Base-by-base conservation (phyloP, 2,329 filamentous ascomycete genomes). In the Fusarium sp. region DNA sequence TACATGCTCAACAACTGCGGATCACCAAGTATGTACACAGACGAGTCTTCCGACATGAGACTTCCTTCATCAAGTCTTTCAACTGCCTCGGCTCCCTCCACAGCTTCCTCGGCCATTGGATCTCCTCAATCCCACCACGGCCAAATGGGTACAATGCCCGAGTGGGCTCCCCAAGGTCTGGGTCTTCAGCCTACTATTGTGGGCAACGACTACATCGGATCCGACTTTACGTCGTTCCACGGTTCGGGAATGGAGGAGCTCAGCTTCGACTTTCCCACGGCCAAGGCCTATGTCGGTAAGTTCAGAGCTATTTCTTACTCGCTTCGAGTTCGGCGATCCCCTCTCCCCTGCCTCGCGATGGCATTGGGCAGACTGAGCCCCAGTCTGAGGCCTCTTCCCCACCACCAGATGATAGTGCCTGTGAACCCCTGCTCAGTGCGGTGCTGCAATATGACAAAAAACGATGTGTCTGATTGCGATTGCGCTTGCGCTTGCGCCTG, bases 181-280 rank as follows among this genome's bases (percentile, higher is more conserved):
- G 86, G 84, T 49, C 81, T 91, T 55, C 87, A 85, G 68, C 89
- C 89, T 28, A 80, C 83, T 73, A 91, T 93, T 64, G 86, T 91
- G 49, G 83, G 85, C 69, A 81, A 85, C 61, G 81, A 83, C 73
- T 85, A 85, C 75, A 81, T 85, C 68, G 86, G 80, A 52, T 76
- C 80, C 56, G 84, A 86, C 57, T 87, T 91, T 72, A 79, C 85
- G 47, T 87, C 75, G 30, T 78, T 88, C 74, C 80, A 86, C 50
- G 78, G 75, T 24, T 74, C 77, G 64, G 77, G 76, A 72, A 82
- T 86, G 76, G 85, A 88, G 48, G 84, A 86, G 62, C 83, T 83
- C 69, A 74, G 79, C 66, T 83, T 82, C 72, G 85, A 86, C 63
- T 85, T 82, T 67, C 69, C 76, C 42, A 78, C 83, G 65, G 73